phyloP scores from a whole-genome alignment of 2,329 filamentous ascomycete species.

The Ascochyta viciae-villosae region DNA sequence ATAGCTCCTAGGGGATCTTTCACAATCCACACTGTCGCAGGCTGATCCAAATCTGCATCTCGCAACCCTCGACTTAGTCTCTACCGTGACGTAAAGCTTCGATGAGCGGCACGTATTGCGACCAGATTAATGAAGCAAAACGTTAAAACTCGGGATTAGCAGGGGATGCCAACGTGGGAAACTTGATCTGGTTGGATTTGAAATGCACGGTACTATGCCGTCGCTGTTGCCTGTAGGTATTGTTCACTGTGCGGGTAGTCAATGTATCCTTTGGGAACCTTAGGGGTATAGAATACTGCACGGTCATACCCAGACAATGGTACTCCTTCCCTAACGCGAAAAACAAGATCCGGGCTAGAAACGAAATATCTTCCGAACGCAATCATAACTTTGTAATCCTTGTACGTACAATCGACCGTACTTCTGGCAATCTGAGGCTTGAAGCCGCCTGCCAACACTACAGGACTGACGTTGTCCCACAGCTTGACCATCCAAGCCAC shows the following conservation, averaged over 20 bases:
- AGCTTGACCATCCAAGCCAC: conserved; percentile 21
- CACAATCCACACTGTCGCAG: no score
- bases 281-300: conserved; percentile 18
- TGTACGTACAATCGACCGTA: conserved; percentile 47
- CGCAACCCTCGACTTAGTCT: no score
- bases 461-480: conserved; percentile 24
- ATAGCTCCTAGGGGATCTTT: no score
- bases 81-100: no score
- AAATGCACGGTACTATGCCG: not conserved
- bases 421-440: conserved; percentile 41
- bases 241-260: conserved; percentile 22
- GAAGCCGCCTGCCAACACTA: conserved; percentile 52
- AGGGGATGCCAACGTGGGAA: no score
- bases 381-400: conserved; percentile 36
- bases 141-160: no score
- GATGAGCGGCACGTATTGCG: no score
- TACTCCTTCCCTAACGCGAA: conserved; percentile 50
- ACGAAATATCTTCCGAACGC: conserved; percentile 56
- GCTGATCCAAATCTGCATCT: no score
- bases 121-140: no score
- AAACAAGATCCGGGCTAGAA: conserved; percentile 55
- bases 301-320: conserved; percentile 51
- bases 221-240: conserved; percentile 6
- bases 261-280: conserved; percentile 21
- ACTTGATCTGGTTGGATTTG: no score